These are phyloP conservation scores for Dysphania ambrosioides DNA, from an alignment of 148 eudicot species.

Conservation along the genomic window DNA sequence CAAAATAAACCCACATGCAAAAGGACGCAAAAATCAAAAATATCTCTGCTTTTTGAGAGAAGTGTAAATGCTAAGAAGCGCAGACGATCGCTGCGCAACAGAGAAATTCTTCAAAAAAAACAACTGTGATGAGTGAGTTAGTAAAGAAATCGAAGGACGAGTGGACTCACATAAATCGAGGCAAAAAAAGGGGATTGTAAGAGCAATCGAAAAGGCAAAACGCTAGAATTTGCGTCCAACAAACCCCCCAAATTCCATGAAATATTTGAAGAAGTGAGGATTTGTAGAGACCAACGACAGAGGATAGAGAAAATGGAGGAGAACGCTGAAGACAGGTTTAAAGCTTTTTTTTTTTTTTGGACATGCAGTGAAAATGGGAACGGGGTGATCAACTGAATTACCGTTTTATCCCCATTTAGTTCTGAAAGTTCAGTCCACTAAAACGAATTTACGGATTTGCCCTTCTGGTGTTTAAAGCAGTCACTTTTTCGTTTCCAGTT, in stretches of 20 bases:
- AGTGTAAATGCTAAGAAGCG: not conserved
- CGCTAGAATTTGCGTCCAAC: not conserved
- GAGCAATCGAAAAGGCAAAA: not conserved
- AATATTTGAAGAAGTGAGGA: not conserved
- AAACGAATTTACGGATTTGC: no score
- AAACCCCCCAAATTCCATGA: not conserved
- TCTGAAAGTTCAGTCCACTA: no score
- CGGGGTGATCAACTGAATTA: not conserved
- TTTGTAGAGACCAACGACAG: no score
- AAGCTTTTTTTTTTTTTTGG: not conserved
- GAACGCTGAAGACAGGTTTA: no score
- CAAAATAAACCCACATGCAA: slow-evolving; percentile 1
- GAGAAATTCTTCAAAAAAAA: not conserved
- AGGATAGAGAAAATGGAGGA: slow-evolving; percentile 2
- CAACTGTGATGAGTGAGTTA: not conserved
- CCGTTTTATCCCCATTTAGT: not conserved
- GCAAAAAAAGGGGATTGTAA: no score
- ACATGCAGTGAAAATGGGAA: not conserved
- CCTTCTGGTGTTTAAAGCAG: no score
- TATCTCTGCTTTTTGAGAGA: not conserved
- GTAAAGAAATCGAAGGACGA: not conserved
- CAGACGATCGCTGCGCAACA: not conserved
- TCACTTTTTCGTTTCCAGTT: not conserved
- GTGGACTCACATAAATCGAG: no score
- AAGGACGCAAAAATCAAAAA: not conserved